phyloP scores from a whole-genome alignment of 305 asterid genomes.

The Caryopteris hybrid region DNA sequence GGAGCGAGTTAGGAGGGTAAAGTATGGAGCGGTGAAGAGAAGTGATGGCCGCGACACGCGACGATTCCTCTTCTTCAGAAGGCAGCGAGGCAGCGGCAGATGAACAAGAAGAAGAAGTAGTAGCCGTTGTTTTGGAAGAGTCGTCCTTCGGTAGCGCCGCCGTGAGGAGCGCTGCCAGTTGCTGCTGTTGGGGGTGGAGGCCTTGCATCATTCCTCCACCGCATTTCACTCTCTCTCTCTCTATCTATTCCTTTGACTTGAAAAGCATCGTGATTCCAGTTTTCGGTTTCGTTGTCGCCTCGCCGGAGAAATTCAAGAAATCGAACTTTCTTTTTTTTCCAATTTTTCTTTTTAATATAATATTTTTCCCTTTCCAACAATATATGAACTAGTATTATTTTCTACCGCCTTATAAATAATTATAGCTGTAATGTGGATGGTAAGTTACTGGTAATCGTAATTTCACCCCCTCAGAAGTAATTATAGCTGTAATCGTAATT shows the following conservation, averaged over 20 bases:
- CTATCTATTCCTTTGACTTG: background rate
- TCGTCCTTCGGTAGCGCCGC: slow-evolving; percentile 87
- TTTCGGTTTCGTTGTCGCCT: slow-evolving; percentile 19
- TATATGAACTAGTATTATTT: too few relatives aligned
- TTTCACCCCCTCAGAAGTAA: too few relatives aligned
- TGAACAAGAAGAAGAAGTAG: slow-evolving; percentile 33
- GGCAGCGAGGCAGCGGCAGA: slow-evolving; percentile 30
- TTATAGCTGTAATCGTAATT: too few relatives aligned
- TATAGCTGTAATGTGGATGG: too few relatives aligned
- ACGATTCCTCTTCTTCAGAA: slow-evolving; percentile 71
- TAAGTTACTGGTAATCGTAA: too few relatives aligned
- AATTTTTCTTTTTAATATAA: too few relatives aligned
- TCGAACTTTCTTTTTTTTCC: background rate
- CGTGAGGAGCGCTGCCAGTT: slow-evolving; percentile 88
- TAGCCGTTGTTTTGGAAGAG: slow-evolving; percentile 34
- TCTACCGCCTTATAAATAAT: too few relatives aligned
- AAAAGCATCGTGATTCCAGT: slow-evolving; percentile 12
- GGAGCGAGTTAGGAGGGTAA: slow-evolving; percentile 80
- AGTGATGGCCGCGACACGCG: slow-evolving; percentile 74
- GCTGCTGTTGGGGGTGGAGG: slow-evolving; percentile 97
- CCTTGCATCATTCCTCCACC: slow-evolving; percentile 78
- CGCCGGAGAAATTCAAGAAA: slow-evolving; percentile 24
- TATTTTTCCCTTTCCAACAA: too few relatives aligned
- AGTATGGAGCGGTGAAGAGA: slow-evolving; percentile 87
- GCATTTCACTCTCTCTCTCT: slow-evolving; percentile 33